A percentile compares a stretch with the other conserved stretches of the same genome.
These are phyloP conservation scores for Alternaria rosae DNA, from an alignment of 2,329 filamentous ascomycete species.

Conservation along the genomic window DNA sequence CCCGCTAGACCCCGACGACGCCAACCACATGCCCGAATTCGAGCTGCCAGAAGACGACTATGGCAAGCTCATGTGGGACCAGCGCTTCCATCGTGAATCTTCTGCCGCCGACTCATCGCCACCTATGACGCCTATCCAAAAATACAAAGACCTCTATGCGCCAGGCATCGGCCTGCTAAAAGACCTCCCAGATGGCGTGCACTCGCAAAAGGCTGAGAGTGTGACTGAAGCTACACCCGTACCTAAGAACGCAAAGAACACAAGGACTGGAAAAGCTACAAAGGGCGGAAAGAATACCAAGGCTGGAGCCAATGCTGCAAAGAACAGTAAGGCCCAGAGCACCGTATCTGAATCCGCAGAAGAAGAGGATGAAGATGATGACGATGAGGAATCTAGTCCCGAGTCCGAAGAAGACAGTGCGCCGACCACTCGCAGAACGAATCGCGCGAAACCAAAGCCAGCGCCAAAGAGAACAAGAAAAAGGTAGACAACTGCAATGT, in stretches of 20 bases:
- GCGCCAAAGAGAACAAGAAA: conserved; percentile 42
- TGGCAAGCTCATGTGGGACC: conserved; percentile 54
- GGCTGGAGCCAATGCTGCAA: conserved; percentile 29
- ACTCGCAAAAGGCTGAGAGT: conserved; percentile 40
- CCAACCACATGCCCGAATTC: conserved; percentile 48
- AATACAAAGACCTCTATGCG: conserved; percentile 42
- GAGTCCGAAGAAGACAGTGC: conserved; percentile 45
- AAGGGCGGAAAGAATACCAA: conserved; percentile 37
- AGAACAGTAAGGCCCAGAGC: conserved; percentile 42
- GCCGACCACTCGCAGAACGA: conserved; percentile 43
- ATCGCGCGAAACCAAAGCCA: conserved; percentile 34
- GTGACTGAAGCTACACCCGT: conserved; percentile 40
- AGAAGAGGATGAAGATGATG: conserved; percentile 49
- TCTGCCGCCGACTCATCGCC: conserved; percentile 42
- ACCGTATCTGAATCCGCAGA: conserved; percentile 48
- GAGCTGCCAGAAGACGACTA: conserved; percentile 54
- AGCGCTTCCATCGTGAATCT: conserved; percentile 42
- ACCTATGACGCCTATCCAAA: conserved; percentile 37
- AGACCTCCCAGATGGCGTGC: conserved; percentile 37
- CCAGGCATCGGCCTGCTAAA: conserved; percentile 45
- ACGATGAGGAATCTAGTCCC: conserved; percentile 40
- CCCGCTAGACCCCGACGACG: conserved; percentile 47
- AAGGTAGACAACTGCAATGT: conserved; percentile 6
- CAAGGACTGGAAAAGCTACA: conserved; percentile 33
- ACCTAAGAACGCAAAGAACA: conserved; percentile 38